Conservation (phyloP, 202 grass and related monocot species). For the Schoenoplectus tabernaemontani region DNA sequence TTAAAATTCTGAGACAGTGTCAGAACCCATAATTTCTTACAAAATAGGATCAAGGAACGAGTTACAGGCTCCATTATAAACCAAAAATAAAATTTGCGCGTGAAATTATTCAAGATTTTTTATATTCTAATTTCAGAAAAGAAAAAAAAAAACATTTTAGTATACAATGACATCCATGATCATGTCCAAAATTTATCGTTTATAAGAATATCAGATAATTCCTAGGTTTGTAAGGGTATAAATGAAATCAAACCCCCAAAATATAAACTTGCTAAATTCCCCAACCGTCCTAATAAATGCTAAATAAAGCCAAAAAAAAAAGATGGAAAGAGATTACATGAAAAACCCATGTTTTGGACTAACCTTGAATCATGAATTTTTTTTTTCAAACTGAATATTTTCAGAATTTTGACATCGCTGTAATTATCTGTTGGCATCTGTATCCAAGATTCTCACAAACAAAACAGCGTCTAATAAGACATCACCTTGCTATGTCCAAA, state of each 20-base stretch:
- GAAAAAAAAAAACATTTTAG: neutral
- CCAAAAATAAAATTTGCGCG: neutral
- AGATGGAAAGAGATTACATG: constrained; percentile 10
- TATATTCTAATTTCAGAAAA: neutral
- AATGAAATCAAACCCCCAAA: neutral
- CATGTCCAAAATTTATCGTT: neutral
- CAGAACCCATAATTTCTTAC: no score
- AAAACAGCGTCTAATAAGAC: neutral
- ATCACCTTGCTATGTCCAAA: neutral
- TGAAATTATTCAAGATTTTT: neutral
- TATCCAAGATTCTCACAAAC: neutral
- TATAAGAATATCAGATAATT: neutral
- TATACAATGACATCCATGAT: neutral
- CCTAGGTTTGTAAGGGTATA: neutral
- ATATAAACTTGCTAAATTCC: constrained; percentile 8
- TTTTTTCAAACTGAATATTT: neutral
- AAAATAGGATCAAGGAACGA: no score
- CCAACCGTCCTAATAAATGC: constrained; percentile 13
- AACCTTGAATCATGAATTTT: neutral
- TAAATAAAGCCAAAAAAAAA: neutral
- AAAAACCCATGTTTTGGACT: neutral
- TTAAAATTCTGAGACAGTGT: constrained; percentile 1
- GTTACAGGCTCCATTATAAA: no score
- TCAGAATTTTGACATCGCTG: neutral
- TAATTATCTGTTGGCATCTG: neutral